Evolutionary conservation across 2,329 filamentous ascomycete genomes (phyloP), one percentile per base, ranked within the genome.

Genomic region (Colletotrichum caudatum): DNA sequence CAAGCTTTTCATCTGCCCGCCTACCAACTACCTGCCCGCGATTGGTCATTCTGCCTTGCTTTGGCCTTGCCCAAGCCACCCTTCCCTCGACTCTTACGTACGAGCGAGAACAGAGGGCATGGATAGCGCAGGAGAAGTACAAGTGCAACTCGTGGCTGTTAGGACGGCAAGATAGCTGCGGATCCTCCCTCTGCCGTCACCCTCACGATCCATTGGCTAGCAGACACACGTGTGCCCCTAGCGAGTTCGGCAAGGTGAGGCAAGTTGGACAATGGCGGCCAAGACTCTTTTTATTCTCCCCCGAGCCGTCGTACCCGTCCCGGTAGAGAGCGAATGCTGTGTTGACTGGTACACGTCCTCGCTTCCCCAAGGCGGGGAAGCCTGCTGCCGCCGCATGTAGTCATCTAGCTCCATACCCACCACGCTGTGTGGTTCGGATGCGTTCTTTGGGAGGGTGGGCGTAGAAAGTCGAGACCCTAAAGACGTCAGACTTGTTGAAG

Each of bases 401-500:
- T 44, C 23, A 26, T 16, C 16, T 29, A 5, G 23, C 33, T 60
- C 39, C 39, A 33, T 60, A 62, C 23, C 54, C n/a, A 50, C 44
- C 62, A 48, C 6, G 54, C 56, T 26, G 46, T 56, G n/a, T 41
- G 33, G 54, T 56, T 16, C 50, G 54, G 67, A 48, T 69, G 39
- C 46, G 26, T 54, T 56, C 39, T 48, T 20, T 29, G 12, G 41
- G 44, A 59, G 56, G n/a, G 44, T 26, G 53, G 54, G 23, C 39
- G 20, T 39, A 26, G 62, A 35, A 33, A 8, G 26, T 29, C 39
- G n/a, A 41, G 61, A 37, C 23, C 56, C 23, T 44, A 46, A 66
- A 70, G 67, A 70, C 67, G 67, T 70, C 67, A 70, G 67, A 70
- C 67, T 39, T 57, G 8, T 29, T 48, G 48, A 16, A 62, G 39